phyloP scores from a whole-genome alignment of 1,139 yeast species.

The Blastobotrys malaysiensis region DNA sequence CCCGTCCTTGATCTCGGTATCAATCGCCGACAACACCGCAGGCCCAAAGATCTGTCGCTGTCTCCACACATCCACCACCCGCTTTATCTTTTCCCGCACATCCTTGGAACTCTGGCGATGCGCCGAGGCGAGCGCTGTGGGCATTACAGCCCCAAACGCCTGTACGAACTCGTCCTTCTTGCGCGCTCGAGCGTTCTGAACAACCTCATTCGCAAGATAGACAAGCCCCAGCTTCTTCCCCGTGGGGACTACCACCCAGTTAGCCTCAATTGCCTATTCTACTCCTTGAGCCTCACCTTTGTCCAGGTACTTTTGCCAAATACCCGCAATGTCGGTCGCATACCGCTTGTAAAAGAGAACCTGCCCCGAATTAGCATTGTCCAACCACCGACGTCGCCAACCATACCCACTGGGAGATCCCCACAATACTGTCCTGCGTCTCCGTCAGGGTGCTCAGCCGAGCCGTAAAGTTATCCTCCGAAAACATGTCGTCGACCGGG shows the following conservation, averaged over 20 bases:
- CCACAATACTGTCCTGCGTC: conserved; percentile 77
- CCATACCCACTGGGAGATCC: conserved; percentile 75
- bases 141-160: conserved; percentile 49
- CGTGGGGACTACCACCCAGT: conserved; percentile 30
- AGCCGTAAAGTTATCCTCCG: conserved; percentile 48
- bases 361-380: conserved; percentile 14
- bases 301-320: conserved; percentile 52
- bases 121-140: conserved; percentile 34
- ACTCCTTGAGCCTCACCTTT: conserved; percentile 21
- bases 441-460: conserved; percentile 63
- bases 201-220: conserved; percentile 77
- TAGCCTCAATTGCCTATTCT: conserved; percentile 3
- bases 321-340: conserved; percentile 50
- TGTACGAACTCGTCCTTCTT: conserved; percentile 53
- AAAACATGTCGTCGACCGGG: conserved; percentile 39
- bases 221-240: conserved; percentile 53
- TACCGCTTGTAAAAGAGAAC: conserved; percentile 66
- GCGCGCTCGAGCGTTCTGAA: conserved; percentile 72
- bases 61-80: conserved; percentile 71
- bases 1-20: conserved; percentile 28
- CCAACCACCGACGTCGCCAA: not conserved
- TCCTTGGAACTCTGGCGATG: conserved; percentile 31
- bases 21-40: conserved; percentile 43
- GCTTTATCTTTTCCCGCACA: conserved; percentile 49
- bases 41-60: conserved; percentile 55